phyloP scores from a whole-genome alignment of 345 rosid species.

The Populus tremula region DNA sequence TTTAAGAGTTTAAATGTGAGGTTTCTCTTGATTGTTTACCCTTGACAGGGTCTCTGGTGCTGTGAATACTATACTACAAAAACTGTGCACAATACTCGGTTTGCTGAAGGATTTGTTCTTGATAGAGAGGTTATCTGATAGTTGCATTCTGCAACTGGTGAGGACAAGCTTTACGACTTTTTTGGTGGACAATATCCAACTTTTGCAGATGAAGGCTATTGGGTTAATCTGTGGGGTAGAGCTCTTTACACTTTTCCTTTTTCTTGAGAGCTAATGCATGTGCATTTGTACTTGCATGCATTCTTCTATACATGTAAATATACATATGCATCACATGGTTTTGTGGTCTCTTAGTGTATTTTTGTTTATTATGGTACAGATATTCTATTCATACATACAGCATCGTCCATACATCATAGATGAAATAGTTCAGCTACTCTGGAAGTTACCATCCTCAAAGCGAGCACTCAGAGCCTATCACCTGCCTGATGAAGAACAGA shows the following conservation, averaged over 20 bases:
- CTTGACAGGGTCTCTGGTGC: slow-evolving; percentile 82
- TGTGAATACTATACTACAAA: slow-evolving; percentile 72
- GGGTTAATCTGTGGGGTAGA: slow-evolving; percentile 80
- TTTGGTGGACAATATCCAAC: slow-evolving; percentile 93
- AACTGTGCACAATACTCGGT: slow-evolving; percentile 87
- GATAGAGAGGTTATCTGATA: slow-evolving; percentile 90
- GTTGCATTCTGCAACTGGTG: slow-evolving; percentile 88
- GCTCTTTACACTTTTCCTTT: slow-evolving; percentile 15
- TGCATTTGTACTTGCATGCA: slow-evolving; percentile 1
- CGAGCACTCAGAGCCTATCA: slow-evolving; percentile 77
- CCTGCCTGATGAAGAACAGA: slow-evolving; percentile 97
- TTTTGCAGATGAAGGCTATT: slow-evolving; percentile 93
- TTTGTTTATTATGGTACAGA: slow-evolving; percentile 46
- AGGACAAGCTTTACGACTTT: slow-evolving; percentile 83
- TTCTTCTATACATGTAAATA: not conserved
- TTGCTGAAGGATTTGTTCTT: slow-evolving; percentile 83
- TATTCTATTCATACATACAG: slow-evolving; percentile 77
- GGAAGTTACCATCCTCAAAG: slow-evolving; percentile 85
- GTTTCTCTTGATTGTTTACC: slow-evolving; percentile 23
- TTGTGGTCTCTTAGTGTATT: slow-evolving; percentile 1
- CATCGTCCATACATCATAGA: slow-evolving; percentile 85
- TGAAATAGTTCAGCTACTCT: slow-evolving; percentile 79
- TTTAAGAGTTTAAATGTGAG: slow-evolving; percentile 4
- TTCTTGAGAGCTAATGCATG: slow-evolving; percentile 14
- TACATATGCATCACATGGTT: not conserved